Evolutionary conservation across 495 filamentous ascomycete genomes (phyloP).

Genomic region (Immersiella caudata): DNA sequence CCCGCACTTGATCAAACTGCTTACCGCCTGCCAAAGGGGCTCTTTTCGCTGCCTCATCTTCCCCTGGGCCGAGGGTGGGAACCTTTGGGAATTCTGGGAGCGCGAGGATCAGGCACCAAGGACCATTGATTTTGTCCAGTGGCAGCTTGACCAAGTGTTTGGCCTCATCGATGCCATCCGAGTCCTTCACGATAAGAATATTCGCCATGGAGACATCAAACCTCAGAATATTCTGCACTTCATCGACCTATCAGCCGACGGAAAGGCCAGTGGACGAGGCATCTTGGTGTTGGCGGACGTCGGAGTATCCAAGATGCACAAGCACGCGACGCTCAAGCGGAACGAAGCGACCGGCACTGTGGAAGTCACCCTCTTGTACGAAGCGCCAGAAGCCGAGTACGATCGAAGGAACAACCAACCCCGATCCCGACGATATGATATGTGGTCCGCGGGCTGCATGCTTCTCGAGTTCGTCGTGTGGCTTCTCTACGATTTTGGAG

Average conservation of each 20-base stretch:
- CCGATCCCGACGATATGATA: slow-evolving; percentile 28
- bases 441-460: slow-evolving; percentile 38
- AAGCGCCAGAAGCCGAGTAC: slow-evolving; percentile 22
- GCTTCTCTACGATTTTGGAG: slow-evolving; percentile 30
- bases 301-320: slow-evolving; percentile 20
- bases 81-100: slow-evolving; percentile 27
- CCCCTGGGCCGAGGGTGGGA: slow-evolving; percentile 26
- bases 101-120: not conserved
- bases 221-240: slow-evolving; percentile 28
- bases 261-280: not conserved
- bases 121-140: slow-evolving; percentile 12
- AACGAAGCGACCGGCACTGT: slow-evolving; percentile 16
- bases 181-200: slow-evolving; percentile 18
- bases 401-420: slow-evolving; percentile 10
- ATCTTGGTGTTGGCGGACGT: slow-evolving; percentile 16
- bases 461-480: slow-evolving; percentile 31
- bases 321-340: not conserved
- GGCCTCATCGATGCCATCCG: slow-evolving; percentile 28
- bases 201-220: slow-evolving; percentile 27
- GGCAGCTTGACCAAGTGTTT: slow-evolving; percentile 28
- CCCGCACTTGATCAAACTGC: slow-evolving; percentile 25
- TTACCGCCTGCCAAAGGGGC: slow-evolving; percentile 17
- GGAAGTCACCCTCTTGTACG: slow-evolving; percentile 21
- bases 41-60: slow-evolving; percentile 21
- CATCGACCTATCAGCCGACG: not conserved